Percentiles rank a stretch among this genome's conserved stretches.
Conservation (phyloP, 257 asterid genomes). For the Nicotiana paniculata region DNA sequence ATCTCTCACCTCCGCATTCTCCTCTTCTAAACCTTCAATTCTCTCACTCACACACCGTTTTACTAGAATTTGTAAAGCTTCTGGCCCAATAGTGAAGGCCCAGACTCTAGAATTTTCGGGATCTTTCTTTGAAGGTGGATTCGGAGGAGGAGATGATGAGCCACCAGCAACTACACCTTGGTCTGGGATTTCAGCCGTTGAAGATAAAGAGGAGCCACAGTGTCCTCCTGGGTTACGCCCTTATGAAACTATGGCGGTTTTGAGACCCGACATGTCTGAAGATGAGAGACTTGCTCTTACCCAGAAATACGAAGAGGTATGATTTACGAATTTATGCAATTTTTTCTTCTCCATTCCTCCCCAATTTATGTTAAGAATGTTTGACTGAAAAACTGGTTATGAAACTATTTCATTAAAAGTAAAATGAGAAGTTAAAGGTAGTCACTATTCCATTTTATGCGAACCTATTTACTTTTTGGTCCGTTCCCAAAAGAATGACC, state of each 20-base stretch:
- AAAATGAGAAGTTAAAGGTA: no score
- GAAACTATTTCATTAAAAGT: no score
- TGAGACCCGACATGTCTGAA: slow-evolving; percentile 95
- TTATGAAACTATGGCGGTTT: slow-evolving; percentile 80
- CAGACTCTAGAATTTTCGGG: slow-evolving; percentile 36
- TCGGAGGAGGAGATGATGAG: slow-evolving; percentile 41
- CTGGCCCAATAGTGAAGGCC: slow-evolving; percentile 18
- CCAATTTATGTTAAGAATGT: no score
- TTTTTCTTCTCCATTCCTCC: no score
- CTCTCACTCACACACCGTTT: not conserved
- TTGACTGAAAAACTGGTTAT: no score
- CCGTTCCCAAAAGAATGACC: no score
- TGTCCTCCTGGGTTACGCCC: slow-evolving; percentile 92
- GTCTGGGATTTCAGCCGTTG: slow-evolving; percentile 49
- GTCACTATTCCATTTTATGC: no score
- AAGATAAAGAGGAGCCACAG: slow-evolving; percentile 80
- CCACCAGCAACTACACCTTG: slow-evolving; percentile 40
- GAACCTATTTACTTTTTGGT: no score
- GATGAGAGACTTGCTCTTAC: slow-evolving; percentile 88
- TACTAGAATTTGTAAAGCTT: not conserved
- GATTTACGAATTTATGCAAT: no score
- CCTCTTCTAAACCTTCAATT: not conserved
- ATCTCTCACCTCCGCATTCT: not conserved
- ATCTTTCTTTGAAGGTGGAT: slow-evolving; percentile 62
- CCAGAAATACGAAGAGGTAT: slow-evolving; percentile 85